Evolutionary conservation across 257 asterid species (phyloP), one percentile per base, ranked within the genome.

Genomic region (Hygrophila difformis): DNA sequence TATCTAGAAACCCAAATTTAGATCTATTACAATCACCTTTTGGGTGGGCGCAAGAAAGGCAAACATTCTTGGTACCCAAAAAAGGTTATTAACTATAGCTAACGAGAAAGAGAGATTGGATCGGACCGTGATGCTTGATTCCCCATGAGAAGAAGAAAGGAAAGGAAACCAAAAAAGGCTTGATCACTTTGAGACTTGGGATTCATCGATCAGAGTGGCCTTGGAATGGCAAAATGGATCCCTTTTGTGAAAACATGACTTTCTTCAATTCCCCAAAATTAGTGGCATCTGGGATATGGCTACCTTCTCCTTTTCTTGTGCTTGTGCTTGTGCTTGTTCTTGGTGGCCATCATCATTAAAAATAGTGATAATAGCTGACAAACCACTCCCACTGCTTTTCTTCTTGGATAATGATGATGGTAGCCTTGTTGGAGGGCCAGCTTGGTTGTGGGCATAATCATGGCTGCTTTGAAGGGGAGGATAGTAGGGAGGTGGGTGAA

Each of bases 51-150:
- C n/a, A n/a, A n/a, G n/a, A 26, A 26, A 26, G 31, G 31, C 31
- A 26, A 8, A 1, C 31, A 26, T 8, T 26, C 31, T 26, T 26
- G 8, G 7, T 3, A 26, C 4, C 8, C n/a, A n/a, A 26, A 26
- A 26, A 26, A 26, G 4, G 8, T 26, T 26, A 26, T 26, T 26
- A 26, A 8, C 8, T 26, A 26, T n/a, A 47, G 4, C 8, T 8
- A 44, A 22, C 8, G 5, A 10, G 28, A 51, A 45, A 1, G 35
- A 68, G 49, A 54, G 64, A 68, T 24, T 26, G 36, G 58, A 56
- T 44, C 84, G 84, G 84, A 76, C 84, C 84, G 54, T 61, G 77
- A 72, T 67, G 84, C 84, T 76, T 73, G 72, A 76, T 76, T 72
- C 84, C 84, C 80, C 59, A 46, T 36, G 37, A 59, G 53, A 51